Evolutionary conservation across 2,329 filamentous ascomycete species (phyloP).

Genomic region (Chaetomiaceae sp.): DNA sequence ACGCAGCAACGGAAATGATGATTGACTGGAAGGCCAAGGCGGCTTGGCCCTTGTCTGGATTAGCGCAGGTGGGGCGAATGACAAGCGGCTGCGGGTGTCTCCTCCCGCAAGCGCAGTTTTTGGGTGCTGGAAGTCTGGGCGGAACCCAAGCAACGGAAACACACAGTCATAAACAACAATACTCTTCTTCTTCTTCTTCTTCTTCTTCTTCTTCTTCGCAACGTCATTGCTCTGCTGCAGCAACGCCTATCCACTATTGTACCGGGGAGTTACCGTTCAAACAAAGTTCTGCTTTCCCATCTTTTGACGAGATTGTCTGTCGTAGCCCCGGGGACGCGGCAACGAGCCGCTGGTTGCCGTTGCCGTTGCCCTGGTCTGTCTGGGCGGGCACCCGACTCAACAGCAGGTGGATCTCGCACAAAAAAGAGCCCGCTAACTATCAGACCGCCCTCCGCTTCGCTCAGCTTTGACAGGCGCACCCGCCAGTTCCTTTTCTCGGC

Average conservation of each 20-base stretch:
- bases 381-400: not conserved
- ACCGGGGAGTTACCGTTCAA: not conserved
- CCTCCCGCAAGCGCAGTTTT: not conserved
- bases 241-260: not conserved
- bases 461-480: slow-evolving; percentile 18
- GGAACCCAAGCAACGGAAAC: not conserved
- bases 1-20: too few relatives aligned
- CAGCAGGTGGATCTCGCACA: slow-evolving; percentile 18
- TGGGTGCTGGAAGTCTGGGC: slow-evolving; percentile 5
- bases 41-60: not conserved
- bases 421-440: slow-evolving; percentile 22
- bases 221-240: not conserved
- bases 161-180: not conserved
- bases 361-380: not conserved
- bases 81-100: slow-evolving; percentile 2
- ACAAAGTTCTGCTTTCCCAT: not conserved
- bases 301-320: not conserved
- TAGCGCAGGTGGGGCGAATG: slow-evolving; percentile 9
- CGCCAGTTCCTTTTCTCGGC: slow-evolving; percentile 17
- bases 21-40: too few relatives aligned
- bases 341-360: not conserved
- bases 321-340: not conserved
- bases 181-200: not conserved
- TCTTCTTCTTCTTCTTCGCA: not conserved
- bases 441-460: slow-evolving; percentile 17